Evolutionary conservation across 257 asterid genomes (phyloP).

Genomic region (Solanum pennellii): DNA sequence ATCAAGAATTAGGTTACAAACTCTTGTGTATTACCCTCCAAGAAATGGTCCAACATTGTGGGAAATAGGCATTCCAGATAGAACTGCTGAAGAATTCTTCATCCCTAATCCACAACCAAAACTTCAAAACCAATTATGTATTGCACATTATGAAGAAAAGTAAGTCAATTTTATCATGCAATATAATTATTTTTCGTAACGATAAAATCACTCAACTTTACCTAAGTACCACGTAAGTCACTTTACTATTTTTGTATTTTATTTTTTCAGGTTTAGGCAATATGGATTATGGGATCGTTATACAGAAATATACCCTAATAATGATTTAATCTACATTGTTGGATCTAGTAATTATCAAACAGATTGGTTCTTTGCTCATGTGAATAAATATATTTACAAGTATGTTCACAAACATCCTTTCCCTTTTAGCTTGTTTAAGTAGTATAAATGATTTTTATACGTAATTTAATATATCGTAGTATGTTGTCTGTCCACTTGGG

Average conservation of each 20-base stretch:
- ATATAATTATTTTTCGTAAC: not conserved
- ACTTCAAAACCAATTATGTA: constrained; percentile 15
- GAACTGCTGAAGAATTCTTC: constrained; percentile 53
- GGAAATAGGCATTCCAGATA: constrained; percentile 69
- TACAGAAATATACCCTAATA: constrained; percentile 18
- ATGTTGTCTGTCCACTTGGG: not conserved
- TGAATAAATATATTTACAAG: constrained; percentile 18
- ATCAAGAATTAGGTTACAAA: not conserved
- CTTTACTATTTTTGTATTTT: not conserved
- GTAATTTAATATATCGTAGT: not conserved
- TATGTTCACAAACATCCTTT: not conserved
- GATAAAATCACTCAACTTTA: not conserved
- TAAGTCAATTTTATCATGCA: not conserved
- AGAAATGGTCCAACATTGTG: constrained; percentile 49
- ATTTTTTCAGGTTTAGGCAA: constrained; percentile 34
- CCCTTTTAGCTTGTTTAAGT: not conserved
- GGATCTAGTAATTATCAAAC: constrained; percentile 35
- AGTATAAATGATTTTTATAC: not conserved
- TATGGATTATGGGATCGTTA: constrained; percentile 52
- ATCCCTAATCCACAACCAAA: constrained; percentile 29
- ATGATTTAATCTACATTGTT: constrained; percentile 30
- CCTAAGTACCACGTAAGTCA: not conserved
- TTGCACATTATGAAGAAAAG: not conserved
- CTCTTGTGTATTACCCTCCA: constrained; percentile 37
- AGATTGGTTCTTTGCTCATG: constrained; percentile 64